Evolutionary conservation across 345 rosid species (phyloP).

Genomic region (Moricandia arvensis): DNA sequence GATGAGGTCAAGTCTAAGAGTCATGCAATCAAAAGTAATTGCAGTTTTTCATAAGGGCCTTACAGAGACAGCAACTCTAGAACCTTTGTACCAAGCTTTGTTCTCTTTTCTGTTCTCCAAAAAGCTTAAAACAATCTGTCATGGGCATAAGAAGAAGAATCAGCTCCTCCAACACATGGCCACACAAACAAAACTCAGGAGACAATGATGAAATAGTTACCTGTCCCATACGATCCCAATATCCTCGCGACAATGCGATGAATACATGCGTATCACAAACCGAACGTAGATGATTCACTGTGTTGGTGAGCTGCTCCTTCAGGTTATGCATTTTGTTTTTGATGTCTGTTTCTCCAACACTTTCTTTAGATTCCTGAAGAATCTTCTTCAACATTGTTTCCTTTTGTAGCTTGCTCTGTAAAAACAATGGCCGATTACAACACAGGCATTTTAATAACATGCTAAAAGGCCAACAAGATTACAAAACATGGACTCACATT

Average conservation of each 20-base stretch:
- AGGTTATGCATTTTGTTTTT: constrained; percentile 72
- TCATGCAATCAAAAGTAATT: not conserved
- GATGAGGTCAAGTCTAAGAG: not conserved
- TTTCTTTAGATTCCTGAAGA: constrained; percentile 85
- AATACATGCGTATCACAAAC: constrained; percentile 79
- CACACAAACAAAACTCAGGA: not conserved
- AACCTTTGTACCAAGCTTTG: constrained; percentile 92
- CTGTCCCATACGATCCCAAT: constrained; percentile 97
- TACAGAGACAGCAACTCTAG: constrained; percentile 84
- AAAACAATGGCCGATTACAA: not conserved
- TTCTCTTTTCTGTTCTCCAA: constrained; percentile 91
- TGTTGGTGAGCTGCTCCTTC: constrained; percentile 71
- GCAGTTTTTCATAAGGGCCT: constrained; percentile 11
- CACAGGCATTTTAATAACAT: not conserved
- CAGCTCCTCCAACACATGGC: not conserved
- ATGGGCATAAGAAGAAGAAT: constrained; percentile 12
- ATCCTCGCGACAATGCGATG: constrained; percentile 77
- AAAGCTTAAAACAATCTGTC: constrained; percentile 79
- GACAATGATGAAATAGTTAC: constrained; percentile 34
- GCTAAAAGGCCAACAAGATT: not conserved
- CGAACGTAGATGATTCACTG: constrained; percentile 73
- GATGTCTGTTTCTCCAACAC: constrained; percentile 77
- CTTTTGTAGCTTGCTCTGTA: constrained; percentile 71
- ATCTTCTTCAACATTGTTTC: constrained; percentile 87
- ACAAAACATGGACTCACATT: constrained; percentile 57